Conservation (phyloP, 352 stramenopile species). For the Pythium diclinum region DNA sequence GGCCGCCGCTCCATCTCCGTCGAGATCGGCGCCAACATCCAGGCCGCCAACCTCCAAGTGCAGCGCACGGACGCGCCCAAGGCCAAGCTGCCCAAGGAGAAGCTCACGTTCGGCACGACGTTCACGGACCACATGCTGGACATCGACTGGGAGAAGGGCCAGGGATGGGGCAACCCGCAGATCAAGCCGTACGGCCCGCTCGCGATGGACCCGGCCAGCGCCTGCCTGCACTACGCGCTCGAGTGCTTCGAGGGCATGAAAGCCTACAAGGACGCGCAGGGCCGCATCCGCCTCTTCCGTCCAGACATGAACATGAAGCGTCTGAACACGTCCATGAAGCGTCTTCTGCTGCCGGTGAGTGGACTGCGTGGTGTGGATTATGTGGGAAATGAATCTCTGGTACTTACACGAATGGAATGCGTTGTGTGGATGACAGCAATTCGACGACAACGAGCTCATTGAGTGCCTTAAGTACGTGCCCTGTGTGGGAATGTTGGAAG, state of each 20-base stretch:
- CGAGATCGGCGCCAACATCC: slow-evolving; percentile 31
- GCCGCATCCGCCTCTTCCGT: slow-evolving; percentile 92
- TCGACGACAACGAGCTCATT: slow-evolving; percentile 90
- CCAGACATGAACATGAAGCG: slow-evolving; percentile 97
- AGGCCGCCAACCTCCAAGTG: slow-evolving; percentile 44
- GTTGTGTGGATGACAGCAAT: slow-evolving; percentile 33
- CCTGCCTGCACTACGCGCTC: slow-evolving; percentile 94
- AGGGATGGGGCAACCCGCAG: slow-evolving; percentile 83
- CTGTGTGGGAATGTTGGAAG: neutral
- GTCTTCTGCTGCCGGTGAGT: slow-evolving; percentile 81
- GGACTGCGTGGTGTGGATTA: neutral
- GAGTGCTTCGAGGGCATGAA: slow-evolving; percentile 97
- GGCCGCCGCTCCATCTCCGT: slow-evolving; percentile 29
- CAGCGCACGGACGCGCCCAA: slow-evolving; percentile 39
- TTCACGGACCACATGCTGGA: slow-evolving; percentile 98
- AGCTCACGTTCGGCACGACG: slow-evolving; percentile 93
- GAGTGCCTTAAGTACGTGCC: slow-evolving; percentile 85
- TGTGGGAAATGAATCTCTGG: neutral
- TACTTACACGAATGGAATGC: neutral
- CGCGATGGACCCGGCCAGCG: slow-evolving; percentile 88
- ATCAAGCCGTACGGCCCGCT: slow-evolving; percentile 93
- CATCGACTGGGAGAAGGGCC: slow-evolving; percentile 85
- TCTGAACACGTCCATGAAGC: slow-evolving; percentile 92
- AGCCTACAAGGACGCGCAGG: slow-evolving; percentile 85
- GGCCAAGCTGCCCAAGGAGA: slow-evolving; percentile 73